phyloP scores from a whole-genome alignment of 345 rosid species.

The Eucalyptus polyanthemos region DNA sequence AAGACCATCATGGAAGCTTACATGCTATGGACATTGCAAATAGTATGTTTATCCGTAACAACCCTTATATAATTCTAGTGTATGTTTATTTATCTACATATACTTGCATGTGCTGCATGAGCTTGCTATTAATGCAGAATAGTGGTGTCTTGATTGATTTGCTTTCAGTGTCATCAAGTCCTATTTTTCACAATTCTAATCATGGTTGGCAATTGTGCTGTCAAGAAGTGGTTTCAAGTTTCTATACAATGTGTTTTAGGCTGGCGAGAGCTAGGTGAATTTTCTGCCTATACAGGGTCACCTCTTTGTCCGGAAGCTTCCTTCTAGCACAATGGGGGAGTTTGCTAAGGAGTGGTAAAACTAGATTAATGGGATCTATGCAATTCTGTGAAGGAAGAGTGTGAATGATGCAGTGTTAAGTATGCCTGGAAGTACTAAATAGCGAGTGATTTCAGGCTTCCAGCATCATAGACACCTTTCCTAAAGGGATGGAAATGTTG shows the following conservation, averaged over 20 bases:
- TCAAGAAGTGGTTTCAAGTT: neutral
- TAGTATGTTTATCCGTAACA: constrained; percentile 21
- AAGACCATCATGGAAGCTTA: constrained; percentile 86
- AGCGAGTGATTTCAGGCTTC: neutral
- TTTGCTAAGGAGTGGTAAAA: neutral
- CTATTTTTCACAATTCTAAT: neutral
- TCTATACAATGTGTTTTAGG: neutral
- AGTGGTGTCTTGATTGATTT: neutral
- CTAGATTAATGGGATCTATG: neutral
- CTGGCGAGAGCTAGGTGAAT: neutral
- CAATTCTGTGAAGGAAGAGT: neutral
- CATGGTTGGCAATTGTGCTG: neutral
- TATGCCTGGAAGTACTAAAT: neutral
- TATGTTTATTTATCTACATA: neutral
- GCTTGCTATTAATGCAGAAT: neutral
- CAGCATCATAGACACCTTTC: neutral
- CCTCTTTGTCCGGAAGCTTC: neutral
- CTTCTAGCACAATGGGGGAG: neutral
- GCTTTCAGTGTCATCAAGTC: neutral
- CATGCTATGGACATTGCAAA: constrained; percentile 78
- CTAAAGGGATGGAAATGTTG: neutral
- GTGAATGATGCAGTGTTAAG: neutral
- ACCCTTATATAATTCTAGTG: neutral
- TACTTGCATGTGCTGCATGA: neutral
- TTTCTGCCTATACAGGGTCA: neutral